Evolutionary conservation across 2,329 filamentous ascomycete genomes (phyloP).

Genomic region (Davidsoniella eucalypti): DNA sequence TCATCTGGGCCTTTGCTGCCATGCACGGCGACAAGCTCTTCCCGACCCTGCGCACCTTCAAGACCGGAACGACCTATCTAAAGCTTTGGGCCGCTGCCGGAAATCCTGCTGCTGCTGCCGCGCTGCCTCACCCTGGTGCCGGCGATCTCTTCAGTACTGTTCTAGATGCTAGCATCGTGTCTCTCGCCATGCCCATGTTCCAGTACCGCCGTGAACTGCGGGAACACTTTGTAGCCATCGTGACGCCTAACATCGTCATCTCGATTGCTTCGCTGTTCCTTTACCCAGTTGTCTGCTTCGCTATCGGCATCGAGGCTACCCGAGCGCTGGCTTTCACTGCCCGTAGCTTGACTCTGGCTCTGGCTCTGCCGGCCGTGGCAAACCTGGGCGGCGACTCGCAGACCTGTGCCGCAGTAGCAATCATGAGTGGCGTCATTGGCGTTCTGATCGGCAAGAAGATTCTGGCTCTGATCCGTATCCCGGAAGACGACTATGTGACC

Average conservation of each 20-base stretch:
- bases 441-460: conserved; percentile 36
- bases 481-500: conserved; percentile 46
- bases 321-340: conserved; percentile 39
- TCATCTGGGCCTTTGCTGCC: conserved; percentile 36
- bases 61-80: conserved; percentile 35
- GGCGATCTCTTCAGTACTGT: conserved; percentile 38
- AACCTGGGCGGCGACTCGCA: conserved; percentile 41
- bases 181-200: conserved; percentile 44
- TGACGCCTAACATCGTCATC: conserved; percentile 34
- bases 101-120: not conserved
- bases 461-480: conserved; percentile 32
- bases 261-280: conserved; percentile 37
- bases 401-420: conserved; percentile 38
- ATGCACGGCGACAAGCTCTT: conserved; percentile 25
- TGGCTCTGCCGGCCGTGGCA: conserved; percentile 38
- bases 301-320: conserved; percentile 35
- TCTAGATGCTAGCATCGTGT: conserved; percentile 41
- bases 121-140: conserved; percentile 29
- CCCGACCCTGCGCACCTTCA: conserved; percentile 29
- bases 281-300: conserved; percentile 38
- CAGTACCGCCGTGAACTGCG: conserved; percentile 39
- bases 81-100: conserved; percentile 27
- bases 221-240: conserved; percentile 35
- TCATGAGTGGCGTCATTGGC: conserved; percentile 42
- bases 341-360: conserved; percentile 40